A percentile compares a stretch with the other conserved stretches of the same genome.
These are phyloP conservation scores for Haplosporangium sp. DNA, from an alignment of 371 early-diverging fungal genomes.

Conservation along the genomic window DNA sequence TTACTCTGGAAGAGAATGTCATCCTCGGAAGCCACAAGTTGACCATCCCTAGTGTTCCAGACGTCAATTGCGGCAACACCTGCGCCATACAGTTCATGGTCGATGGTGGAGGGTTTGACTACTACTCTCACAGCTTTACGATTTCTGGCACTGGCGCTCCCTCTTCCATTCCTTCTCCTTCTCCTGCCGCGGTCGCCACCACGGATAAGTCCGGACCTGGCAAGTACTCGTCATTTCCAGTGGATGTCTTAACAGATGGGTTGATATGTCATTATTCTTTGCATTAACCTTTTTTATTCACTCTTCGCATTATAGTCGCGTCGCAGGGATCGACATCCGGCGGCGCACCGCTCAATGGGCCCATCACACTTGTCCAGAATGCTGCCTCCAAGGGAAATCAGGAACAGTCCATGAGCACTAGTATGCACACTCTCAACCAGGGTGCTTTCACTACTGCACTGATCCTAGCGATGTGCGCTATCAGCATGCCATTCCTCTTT, in stretches of 20 bases:
- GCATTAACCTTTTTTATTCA: not conserved
- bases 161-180: too few species aligned
- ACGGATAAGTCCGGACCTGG: slow-evolving; percentile 19
- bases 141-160: slow-evolving; percentile 14
- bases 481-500: too few species aligned
- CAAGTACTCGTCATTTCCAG: not conserved
- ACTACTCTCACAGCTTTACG: slow-evolving; percentile 35
- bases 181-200: not conserved
- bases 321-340: too few species aligned
- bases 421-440: not conserved
- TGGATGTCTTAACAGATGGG: not conserved
- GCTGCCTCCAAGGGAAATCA: slow-evolving; percentile 22
- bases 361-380: slow-evolving; percentile 16
- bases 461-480: too few species aligned
- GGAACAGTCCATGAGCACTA: not conserved
- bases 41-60: slow-evolving; percentile 12
- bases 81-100: slow-evolving; percentile 39
- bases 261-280: too few species aligned
- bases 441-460: not conserved
- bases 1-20: slow-evolving; percentile 11
- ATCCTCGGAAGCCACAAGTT: slow-evolving; percentile 15
- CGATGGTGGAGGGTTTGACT: slow-evolving; percentile 4
- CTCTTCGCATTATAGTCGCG: not conserved
- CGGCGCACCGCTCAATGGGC: slow-evolving; percentile 10
- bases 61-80: slow-evolving; percentile 12